Percentiles rank a stretch among this genome's conserved stretches.
These are phyloP conservation scores for Biscogniauxia mediterranea DNA, from an alignment of 2,329 filamentous ascomycete genomes.

Conservation along the genomic window DNA sequence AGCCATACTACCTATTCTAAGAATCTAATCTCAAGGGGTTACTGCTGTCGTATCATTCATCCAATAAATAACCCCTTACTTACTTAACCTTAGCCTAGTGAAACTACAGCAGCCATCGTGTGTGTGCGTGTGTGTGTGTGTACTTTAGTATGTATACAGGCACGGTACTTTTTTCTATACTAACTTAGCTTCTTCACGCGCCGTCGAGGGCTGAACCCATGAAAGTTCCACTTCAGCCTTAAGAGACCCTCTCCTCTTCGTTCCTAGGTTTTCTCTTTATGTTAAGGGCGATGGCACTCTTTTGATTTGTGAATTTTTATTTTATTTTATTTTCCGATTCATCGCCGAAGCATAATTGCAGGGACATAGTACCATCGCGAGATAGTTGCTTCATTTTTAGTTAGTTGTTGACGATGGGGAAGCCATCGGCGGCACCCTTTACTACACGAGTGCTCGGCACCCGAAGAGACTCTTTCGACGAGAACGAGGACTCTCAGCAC, in stretches of 20 bases:
- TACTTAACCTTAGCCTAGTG: neutral
- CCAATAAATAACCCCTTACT: no score
- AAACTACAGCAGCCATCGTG: neutral
- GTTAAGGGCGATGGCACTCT: neutral
- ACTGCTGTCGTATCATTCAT: neutral
- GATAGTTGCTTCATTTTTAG: neutral
- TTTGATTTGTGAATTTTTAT: neutral
- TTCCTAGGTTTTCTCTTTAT: neutral
- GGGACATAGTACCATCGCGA: neutral
- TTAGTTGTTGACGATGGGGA: neutral
- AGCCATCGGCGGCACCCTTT: neutral
- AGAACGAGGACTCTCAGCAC: constrained; percentile 10
- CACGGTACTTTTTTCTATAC: neutral
- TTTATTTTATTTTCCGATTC: neutral
- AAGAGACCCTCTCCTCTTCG: neutral
- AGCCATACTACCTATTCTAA: neutral
- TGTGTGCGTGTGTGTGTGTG: neutral
- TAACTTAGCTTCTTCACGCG: neutral
- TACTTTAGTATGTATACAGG: neutral
- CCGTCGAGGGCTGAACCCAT: neutral
- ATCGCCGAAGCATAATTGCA: neutral
- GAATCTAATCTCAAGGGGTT: neutral
- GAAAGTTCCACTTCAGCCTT: neutral
- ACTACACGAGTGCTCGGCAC: constrained; percentile 3
- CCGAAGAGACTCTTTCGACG: neutral